Evolutionary conservation across 2,329 filamentous ascomycete species (phyloP).

Genomic region (Xylariomycetidae sp.): DNA sequence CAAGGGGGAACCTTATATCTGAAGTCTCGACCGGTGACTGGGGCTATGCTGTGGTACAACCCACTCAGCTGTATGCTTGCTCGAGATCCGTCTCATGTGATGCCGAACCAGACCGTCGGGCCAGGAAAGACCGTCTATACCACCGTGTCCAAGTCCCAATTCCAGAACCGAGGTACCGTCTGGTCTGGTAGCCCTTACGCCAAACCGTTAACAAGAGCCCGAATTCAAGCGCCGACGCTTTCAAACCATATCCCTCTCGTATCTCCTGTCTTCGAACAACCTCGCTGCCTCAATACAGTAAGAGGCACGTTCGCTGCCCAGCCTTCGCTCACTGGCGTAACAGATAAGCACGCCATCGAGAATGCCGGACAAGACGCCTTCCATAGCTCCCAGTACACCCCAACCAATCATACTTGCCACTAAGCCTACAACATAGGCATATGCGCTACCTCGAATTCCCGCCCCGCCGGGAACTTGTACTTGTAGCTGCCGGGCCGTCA

Average conservation of each 20-base stretch:
- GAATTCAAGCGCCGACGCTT: slow-evolving; percentile 3
- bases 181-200: no score
- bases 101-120: no score
- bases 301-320: slow-evolving; percentile 59
- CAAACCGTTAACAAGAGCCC: no score
- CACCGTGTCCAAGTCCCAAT: no score
- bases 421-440: slow-evolving; percentile 89
- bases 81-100: no score
- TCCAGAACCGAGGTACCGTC: no score
- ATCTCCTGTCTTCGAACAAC: slow-evolving; percentile 64
- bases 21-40: no score
- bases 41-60: no score
- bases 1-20: no score
- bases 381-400: slow-evolving; percentile 85
- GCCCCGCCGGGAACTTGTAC: slow-evolving; percentile 49
- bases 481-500: slow-evolving; percentile 73
- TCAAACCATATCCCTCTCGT: slow-evolving; percentile 27
- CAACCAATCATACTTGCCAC: slow-evolving; percentile 94
- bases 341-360: slow-evolving; percentile 87
- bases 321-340: slow-evolving; percentile 82
- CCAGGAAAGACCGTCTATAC: no score
- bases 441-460: slow-evolving; percentile 70
- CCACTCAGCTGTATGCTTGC: no score
- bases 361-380: slow-evolving; percentile 79
- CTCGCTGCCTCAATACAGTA: slow-evolving; percentile 91